Base-by-base conservation (phyloP, 441 rosid species). In the Croton setiger region DNA sequence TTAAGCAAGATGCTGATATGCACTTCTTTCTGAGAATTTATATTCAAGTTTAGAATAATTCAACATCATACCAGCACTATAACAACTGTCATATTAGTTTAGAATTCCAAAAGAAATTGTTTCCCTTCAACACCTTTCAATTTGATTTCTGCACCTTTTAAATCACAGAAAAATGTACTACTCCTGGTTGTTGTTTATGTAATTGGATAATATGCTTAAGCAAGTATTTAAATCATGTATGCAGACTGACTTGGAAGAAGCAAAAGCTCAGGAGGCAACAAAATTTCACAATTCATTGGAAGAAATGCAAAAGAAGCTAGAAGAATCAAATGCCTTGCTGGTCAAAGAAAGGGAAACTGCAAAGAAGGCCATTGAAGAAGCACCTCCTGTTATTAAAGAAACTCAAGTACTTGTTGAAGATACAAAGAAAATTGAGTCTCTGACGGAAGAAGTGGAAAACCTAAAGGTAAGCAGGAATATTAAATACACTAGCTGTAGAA, bases 391-490 rank as follows among this genome's bases (percentile, higher is more conserved):
- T 63, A 67, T 91, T 17, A 59, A 88, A 82, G 98, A 96, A 83
- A 96, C 93, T 66, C 85, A 92, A 82, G 90, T 96, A 73, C 51
- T 96, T 31, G 92, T 93, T 74, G 96, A 96, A 86, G 98, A 96
- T 75, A 91, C 97, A 11, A 49, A 88, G 80, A 89, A 89, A 81
- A 70, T 96, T 64, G 93, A 89, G 64, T 70, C 84, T n/a, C 85
- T 96, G 69, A 83, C 85, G 0, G 86, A 77, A 74, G 98, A 96
- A 87, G 74, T 92, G 63, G 93, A 91, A 70, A 84, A 76, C 72
- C 79, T 96, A 31, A 89, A 87, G 97, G 98, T 91, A 78, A 62
- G 72, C 63, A 44, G 55, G 44, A 60, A 23, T 59, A 20, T 8
- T 48, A 48, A 1, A 33, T 56, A 45, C 43, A 23, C 23, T 49